Evolutionary conservation across 805 yeast genomes (phyloP), one percentile per base, ranked within the genome.

Genomic region (Pichia thaimueangensis): DNA sequence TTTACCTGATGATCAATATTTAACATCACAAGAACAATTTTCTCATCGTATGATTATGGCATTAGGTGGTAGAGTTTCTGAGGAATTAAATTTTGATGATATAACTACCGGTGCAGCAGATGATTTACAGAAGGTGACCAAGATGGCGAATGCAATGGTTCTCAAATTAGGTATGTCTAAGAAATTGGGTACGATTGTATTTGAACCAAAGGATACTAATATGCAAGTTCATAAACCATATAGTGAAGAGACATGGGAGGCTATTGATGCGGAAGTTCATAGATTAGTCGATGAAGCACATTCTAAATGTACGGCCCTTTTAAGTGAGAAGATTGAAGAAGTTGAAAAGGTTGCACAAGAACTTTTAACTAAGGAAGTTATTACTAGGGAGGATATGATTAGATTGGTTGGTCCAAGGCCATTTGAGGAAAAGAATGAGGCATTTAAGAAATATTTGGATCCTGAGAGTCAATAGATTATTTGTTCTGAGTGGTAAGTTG

Each of bases 31-130:
- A 49, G 96, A 93, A 63, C 75, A 89, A 48, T 71, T 71, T 51
- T 50, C 49, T 41, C 95, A 93, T 62, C 76, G 95, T 51, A 89
- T 93, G 95, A 79, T 88, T 22, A 94, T 93, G 97, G 84, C 97
- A 0, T 71, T 93, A 36, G 99, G 97, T 31, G 99, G 99, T 16
- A 76, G 99, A 54, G 97, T 93, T 16, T 80, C 94, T 30, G 99
- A 93, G 64, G 98, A 94, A 64, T 65, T 93, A 37, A 88, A 91
- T 60, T 93, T 93, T 58, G 73, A 78, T 16, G 78, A 89, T n/a
- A 95, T 93, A 9, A 89, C 97, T 6, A 80, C 94, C 43, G 98
- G 99, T 45, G 98, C 96, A 0, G 80, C 88, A 19, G 96, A 93
- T 58, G 99, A 93, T 63, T 89, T 93, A 70, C 86, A 91, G 61